These are phyloP conservation scores for Candida stauntonica DNA, from an alignment of 805 yeast genomes.

Conservation along the genomic window DNA sequence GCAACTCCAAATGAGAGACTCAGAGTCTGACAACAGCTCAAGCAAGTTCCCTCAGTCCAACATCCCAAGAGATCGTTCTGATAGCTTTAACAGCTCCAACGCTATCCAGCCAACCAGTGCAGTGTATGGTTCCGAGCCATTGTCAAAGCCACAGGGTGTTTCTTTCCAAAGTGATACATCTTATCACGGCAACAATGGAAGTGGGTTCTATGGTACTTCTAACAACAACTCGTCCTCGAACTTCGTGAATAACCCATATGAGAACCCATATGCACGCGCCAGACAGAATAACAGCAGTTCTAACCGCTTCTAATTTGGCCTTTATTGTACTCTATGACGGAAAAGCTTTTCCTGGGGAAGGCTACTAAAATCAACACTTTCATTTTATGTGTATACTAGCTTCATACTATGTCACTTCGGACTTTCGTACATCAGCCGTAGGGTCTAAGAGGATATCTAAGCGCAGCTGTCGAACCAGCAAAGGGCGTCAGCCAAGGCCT, in stretches of 20 bases:
- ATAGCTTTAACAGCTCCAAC: constrained; percentile 16
- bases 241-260: constrained; percentile 16
- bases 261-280: constrained; percentile 24
- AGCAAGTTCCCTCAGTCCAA: constrained; percentile 15
- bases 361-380: background rate
- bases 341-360: no score
- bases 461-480: constrained; percentile 19
- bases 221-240: constrained; percentile 4
- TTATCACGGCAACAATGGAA: constrained; percentile 23
- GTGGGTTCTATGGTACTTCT: constrained; percentile 10
- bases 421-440: no score
- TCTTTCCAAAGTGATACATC: constrained; percentile 19
- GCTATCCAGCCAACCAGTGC: constrained; percentile 26
- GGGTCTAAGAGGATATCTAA: background rate
- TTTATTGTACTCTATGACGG: background rate
- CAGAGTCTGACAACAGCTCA: constrained; percentile 14
- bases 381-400: no score
- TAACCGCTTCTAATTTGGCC: constrained; percentile 6
- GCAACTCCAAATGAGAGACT: constrained; percentile 16
- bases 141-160: constrained; percentile 18
- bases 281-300: constrained; percentile 15
- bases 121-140: constrained; percentile 21
- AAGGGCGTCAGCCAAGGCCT: constrained; percentile 43
- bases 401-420: no score
- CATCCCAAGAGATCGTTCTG: constrained; percentile 20